Evolutionary conservation across 345 rosid genomes (phyloP).

Genomic region (Corchorus capsularis): DNA sequence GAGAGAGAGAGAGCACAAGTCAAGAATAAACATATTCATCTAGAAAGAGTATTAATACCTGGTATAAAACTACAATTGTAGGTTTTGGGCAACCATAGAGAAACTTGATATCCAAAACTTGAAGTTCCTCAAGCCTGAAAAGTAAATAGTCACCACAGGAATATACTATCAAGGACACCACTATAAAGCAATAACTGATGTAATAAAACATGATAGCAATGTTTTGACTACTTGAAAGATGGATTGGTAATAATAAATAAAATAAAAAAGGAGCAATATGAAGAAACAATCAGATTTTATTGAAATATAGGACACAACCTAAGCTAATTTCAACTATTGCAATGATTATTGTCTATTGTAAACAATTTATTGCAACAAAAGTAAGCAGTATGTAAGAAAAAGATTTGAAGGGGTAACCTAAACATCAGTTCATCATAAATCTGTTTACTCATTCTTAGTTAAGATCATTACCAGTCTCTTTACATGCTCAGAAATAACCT

Average conservation of each 20-base stretch:
- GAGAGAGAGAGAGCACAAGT: neutral
- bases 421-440: neutral
- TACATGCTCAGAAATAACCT: neutral
- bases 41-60: slow-evolving; percentile 44
- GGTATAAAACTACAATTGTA: slow-evolving; percentile 90
- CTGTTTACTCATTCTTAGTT: slow-evolving; percentile 7
- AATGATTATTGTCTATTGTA: neutral
- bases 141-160: slow-evolving; percentile 14
- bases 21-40: neutral
- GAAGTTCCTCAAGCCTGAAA: slow-evolving; percentile 94
- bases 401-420: neutral
- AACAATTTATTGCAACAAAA: neutral
- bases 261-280: neutral
- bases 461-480: slow-evolving; percentile 6
- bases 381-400: neutral
- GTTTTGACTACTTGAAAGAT: neutral
- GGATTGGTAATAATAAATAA: too few relatives aligned
- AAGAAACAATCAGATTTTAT: neutral
- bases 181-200: neutral
- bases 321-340: neutral
- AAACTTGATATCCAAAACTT: slow-evolving; percentile 95
- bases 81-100: slow-evolving; percentile 87
- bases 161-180: neutral
- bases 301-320: neutral
- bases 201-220: neutral